These are phyloP conservation scores for Fraxinus albicans DNA, from an alignment of 305 asterid species.

Conservation along the genomic window DNA sequence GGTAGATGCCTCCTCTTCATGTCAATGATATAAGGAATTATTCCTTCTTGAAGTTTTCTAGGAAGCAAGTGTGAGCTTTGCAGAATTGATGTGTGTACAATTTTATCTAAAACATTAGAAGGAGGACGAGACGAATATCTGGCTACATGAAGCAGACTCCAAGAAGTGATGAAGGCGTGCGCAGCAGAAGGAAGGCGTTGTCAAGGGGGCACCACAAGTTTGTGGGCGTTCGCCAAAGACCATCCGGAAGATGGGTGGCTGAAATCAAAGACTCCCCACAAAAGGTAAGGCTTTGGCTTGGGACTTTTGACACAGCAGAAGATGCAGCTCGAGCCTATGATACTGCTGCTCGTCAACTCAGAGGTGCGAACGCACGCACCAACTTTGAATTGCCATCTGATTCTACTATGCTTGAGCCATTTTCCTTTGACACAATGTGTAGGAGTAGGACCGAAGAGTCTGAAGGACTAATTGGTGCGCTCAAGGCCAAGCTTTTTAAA, in stretches of 20 bases:
- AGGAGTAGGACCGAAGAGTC: slow-evolving; percentile 8
- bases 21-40: neutral
- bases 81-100: neutral
- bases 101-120: neutral
- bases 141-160: slow-evolving; percentile 13
- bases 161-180: slow-evolving; percentile 1
- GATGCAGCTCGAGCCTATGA: slow-evolving; percentile 30
- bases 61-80: neutral
- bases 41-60: neutral
- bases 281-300: slow-evolving; percentile 28
- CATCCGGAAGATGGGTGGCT: slow-evolving; percentile 22
- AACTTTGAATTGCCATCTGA: slow-evolving; percentile 24
- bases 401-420: slow-evolving; percentile 18
- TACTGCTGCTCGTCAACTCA: slow-evolving; percentile 19
- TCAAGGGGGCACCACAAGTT: slow-evolving; percentile 27
- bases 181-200: slow-evolving; percentile 17
- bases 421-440: slow-evolving; percentile 23
- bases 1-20: neutral
- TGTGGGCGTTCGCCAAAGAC: slow-evolving; percentile 24
- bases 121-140: neutral
- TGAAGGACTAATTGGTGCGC: slow-evolving; percentile 24
- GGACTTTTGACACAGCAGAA: slow-evolving; percentile 29
- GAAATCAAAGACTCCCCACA: slow-evolving; percentile 25
- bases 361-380: slow-evolving; percentile 25
- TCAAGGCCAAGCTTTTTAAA: slow-evolving; percentile 19